phyloP scores from a whole-genome alignment of 257 asterid species.

The Nicotiana undulata region DNA sequence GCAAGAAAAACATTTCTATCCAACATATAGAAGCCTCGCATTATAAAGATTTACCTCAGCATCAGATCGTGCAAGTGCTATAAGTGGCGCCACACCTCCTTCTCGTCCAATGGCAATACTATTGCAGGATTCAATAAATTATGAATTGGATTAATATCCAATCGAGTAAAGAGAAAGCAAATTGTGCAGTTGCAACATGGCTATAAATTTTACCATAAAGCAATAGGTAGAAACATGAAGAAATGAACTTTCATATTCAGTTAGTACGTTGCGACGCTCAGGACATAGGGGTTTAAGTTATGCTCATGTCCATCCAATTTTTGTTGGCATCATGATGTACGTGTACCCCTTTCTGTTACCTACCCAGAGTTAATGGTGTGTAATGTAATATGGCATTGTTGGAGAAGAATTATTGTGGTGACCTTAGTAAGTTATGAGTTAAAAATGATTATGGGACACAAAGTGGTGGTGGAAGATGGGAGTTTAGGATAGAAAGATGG shows the following conservation, averaged over 20 bases:
- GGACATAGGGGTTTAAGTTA: not conserved
- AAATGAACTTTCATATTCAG: not conserved
- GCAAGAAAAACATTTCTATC: not conserved
- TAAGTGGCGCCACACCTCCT: slow-evolving; percentile 88
- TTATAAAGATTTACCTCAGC: slow-evolving; percentile 43
- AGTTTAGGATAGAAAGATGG: not conserved
- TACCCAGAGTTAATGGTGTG: not conserved
- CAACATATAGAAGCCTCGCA: not conserved
- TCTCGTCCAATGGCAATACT: slow-evolving; percentile 88
- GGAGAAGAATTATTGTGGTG: not conserved
- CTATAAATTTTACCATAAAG: not conserved
- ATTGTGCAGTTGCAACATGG: not conserved
- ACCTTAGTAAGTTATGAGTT: not conserved
- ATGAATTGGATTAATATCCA: not conserved
- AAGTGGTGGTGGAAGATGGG: not conserved
- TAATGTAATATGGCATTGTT: not conserved
- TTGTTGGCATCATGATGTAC: not conserved
- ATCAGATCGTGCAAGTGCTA: slow-evolving; percentile 62
- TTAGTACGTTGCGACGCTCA: not conserved
- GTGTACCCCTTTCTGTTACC: not conserved
- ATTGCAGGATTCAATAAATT: slow-evolving; percentile 11
- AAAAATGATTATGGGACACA: not conserved
- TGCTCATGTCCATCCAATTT: not conserved
- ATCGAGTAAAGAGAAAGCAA: slow-evolving; percentile 1
- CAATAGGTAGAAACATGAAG: not conserved